Evolutionary conservation across 139 green algal species (phyloP).

Genomic region (Tetratostichococcus sp.): DNA sequence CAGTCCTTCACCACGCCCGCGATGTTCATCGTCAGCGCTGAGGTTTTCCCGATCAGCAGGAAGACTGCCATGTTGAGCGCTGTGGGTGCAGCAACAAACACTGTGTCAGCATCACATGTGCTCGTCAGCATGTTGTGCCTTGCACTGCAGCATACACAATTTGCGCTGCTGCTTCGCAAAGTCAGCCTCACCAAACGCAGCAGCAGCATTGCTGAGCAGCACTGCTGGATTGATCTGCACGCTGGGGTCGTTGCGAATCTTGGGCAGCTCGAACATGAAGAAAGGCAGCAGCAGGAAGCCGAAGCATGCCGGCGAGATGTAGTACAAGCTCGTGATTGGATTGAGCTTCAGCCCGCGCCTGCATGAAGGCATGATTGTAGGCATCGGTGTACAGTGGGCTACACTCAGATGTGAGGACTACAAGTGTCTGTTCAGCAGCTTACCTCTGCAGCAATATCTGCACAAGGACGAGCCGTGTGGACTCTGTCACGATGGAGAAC

Average conservation of each 20-base stretch:
- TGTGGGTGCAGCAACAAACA: slow-evolving; percentile 1
- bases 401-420: no score
- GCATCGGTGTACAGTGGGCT: no score
- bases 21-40: slow-evolving; percentile 80
- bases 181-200: slow-evolving; percentile 59
- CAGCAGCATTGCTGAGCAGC: slow-evolving; percentile 84
- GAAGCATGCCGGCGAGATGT: slow-evolving; percentile 50
- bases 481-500: slow-evolving; percentile 64
- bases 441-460: slow-evolving; percentile 84
- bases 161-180: no score
- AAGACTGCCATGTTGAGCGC: slow-evolving; percentile 87
- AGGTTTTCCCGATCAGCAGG: slow-evolving; percentile 84
- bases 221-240: slow-evolving; percentile 43
- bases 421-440: no score
- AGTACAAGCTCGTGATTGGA: slow-evolving; percentile 51
- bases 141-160: no score
- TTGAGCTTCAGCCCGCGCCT: slow-evolving; percentile 54
- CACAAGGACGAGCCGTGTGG: slow-evolving; percentile 77
- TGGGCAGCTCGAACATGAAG: slow-evolving; percentile 44
- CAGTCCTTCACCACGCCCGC: slow-evolving; percentile 79
- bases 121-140: not conserved
- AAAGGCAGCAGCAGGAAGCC: slow-evolving; percentile 33
- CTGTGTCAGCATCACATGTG: no score
- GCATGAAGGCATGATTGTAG: not conserved
- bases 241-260: slow-evolving; percentile 47